A percentile compares a stretch with the other conserved stretches of the same genome.
These are phyloP conservation scores for Cucurbita maxima DNA, from an alignment of 306 rosid genomes.

Conservation along the genomic window DNA sequence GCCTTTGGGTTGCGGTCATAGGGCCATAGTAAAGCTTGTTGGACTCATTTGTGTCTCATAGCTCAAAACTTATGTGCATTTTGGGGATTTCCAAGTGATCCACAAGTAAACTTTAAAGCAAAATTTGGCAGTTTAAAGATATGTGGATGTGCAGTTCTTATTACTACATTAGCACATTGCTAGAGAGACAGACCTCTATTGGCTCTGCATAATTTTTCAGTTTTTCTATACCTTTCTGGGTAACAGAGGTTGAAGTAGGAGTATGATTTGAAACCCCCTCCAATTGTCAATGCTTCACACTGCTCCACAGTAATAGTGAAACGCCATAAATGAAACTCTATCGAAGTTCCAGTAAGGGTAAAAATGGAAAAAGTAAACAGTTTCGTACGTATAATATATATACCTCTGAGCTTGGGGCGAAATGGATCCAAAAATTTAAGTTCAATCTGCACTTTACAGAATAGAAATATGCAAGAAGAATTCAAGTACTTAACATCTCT, in stretches of 20 bases:
- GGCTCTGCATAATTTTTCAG: neutral
- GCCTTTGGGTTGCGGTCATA: neutral
- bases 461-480: too few relatives aligned
- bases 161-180: neutral
- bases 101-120: neutral
- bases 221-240: neutral
- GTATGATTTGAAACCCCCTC: neutral
- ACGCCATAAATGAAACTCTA: neutral
- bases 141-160: neutral
- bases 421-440: neutral
- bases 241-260: neutral
- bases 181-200: neutral
- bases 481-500: too few relatives aligned
- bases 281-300: neutral
- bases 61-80: neutral
- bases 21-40: neutral
- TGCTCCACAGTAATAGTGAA: neutral
- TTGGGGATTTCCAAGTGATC: neutral
- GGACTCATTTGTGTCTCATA: neutral
- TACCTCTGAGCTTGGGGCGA: neutral
- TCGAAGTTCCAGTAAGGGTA: neutral
- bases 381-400: neutral
- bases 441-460: too few relatives aligned
- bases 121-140: neutral
- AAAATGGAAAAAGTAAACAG: neutral